Evolutionary conservation across 129 eudicot species (phyloP).

Genomic region (Calendula officinalis): DNA sequence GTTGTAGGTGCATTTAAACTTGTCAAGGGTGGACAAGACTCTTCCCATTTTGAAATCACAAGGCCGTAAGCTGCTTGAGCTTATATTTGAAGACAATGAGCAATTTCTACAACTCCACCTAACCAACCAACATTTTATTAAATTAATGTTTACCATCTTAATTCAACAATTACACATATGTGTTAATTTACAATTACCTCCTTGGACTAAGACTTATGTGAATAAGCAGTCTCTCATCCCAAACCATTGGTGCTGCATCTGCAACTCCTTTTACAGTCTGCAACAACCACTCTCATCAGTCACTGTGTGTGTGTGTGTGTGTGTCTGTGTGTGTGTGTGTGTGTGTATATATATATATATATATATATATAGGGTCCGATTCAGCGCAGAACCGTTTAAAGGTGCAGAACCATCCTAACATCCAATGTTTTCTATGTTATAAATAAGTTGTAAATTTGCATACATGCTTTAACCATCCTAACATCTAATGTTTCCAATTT

Average conservation of each 20-base stretch:
- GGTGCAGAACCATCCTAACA: no score
- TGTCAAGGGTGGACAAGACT: constrained; percentile 68
- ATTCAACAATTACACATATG: no score
- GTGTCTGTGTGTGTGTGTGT: background rate
- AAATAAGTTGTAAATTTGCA: no score
- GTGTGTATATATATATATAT: no score
- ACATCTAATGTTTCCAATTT: no score
- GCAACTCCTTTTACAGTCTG: constrained; percentile 90
- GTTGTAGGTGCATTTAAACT: constrained; percentile 64
- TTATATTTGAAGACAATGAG: constrained; percentile 67
- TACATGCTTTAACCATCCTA: no score
- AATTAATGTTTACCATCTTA: no score
- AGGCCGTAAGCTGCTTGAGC: constrained; percentile 77
- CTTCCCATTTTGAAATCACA: constrained; percentile 94
- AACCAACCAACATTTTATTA: background rate
- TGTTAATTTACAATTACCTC: constrained; percentile 40
- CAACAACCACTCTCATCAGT: constrained; percentile 14
- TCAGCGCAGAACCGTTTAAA: no score
- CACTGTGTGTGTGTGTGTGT: background rate
- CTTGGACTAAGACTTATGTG: constrained; percentile 87
- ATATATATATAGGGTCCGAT: no score
- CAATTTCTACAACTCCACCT: constrained; percentile 94
- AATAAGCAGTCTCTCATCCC: constrained; percentile 72
- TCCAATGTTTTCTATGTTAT: no score
- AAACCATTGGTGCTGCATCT: constrained; percentile 54